Evolutionary conservation across 108 stramenopile genomes (phyloP).

Genomic region (Nannochloropsis granulata): DNA sequence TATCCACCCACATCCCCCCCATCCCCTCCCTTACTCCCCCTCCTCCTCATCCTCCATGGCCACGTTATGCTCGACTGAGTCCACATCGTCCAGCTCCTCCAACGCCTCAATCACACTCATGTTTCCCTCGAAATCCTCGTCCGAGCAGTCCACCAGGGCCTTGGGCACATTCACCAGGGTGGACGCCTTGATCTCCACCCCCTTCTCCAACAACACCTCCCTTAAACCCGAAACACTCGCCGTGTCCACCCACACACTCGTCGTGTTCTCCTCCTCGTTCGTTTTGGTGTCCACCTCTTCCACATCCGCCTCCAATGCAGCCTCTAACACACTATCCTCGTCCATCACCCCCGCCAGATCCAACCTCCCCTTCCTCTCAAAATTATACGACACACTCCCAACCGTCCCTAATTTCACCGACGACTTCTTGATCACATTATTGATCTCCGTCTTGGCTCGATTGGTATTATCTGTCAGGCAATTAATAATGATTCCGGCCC

Average conservation of each 20-base stretch:
- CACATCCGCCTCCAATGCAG: slow-evolving; percentile 17
- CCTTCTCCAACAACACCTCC: not conserved
- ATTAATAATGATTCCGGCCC: slow-evolving; percentile 29
- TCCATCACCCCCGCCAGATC: slow-evolving; percentile 13
- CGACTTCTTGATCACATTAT: slow-evolving; percentile 23
- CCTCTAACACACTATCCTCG: slow-evolving; percentile 21
- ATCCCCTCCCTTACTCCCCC: not conserved
- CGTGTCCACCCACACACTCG: slow-evolving; percentile 8
- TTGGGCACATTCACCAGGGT: slow-evolving; percentile 52
- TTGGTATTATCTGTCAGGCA: slow-evolving; percentile 35
- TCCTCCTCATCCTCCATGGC: slow-evolving; percentile 3
- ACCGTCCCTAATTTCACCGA: slow-evolving; percentile 22
- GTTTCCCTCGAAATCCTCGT: slow-evolving; percentile 85
- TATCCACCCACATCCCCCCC: not conserved
- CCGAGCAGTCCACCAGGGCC: slow-evolving; percentile 64
- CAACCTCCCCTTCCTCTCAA: slow-evolving; percentile 14
- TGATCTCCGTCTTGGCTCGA: slow-evolving; percentile 29
- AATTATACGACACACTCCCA: slow-evolving; percentile 33
- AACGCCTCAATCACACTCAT: slow-evolving; percentile 77
- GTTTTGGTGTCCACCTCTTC: slow-evolving; percentile 12
- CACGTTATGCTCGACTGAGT: slow-evolving; percentile 91
- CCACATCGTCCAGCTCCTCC: slow-evolving; percentile 86
- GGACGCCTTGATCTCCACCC: slow-evolving; percentile 6
- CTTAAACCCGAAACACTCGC: not conserved
- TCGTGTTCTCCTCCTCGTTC: slow-evolving; percentile 10